These are phyloP conservation scores for Phytophthora vignae DNA, from an alignment of 352 stramenopile genomes.

Conservation along the genomic window DNA sequence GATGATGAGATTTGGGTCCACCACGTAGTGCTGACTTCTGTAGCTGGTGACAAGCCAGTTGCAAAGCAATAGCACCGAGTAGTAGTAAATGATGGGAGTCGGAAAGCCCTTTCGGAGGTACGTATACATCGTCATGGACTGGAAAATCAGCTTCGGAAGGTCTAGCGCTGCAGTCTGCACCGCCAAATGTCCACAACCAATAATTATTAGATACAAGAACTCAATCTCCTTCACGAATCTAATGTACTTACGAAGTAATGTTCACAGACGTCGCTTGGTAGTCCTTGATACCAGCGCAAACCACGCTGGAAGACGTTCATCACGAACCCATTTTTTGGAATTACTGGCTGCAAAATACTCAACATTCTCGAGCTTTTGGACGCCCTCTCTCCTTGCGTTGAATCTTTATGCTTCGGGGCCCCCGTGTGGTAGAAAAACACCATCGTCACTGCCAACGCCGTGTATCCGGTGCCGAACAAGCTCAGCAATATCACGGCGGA, in stretches of 20 bases:
- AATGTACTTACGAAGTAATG: conserved; percentile 1
- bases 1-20: conserved; percentile 16
- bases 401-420: background rate
- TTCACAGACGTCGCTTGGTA: background rate
- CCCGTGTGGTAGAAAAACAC: conserved; percentile 25
- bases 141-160: conserved; percentile 51
- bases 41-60: conserved; percentile 53
- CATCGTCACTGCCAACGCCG: conserved; percentile 37
- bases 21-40: conserved; percentile 39
- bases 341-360: background rate
- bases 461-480: conserved; percentile 32
- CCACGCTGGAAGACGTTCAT: background rate
- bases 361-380: too few relatives aligned
- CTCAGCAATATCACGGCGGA: conserved; percentile 22
- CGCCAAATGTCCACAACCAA: background rate
- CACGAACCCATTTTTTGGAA: background rate
- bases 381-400: background rate
- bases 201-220: background rate
- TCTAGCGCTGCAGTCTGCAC: conserved; percentile 46
- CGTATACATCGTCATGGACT: conserved; percentile 39
- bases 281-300: background rate
- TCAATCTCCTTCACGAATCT: background rate
- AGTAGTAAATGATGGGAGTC: conserved; percentile 43
- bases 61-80: conserved; percentile 36
- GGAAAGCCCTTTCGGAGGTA: conserved; percentile 48